phyloP scores from a whole-genome alignment of 2,329 filamentous ascomycete species.

The Plenodomus tracheiphilus region DNA sequence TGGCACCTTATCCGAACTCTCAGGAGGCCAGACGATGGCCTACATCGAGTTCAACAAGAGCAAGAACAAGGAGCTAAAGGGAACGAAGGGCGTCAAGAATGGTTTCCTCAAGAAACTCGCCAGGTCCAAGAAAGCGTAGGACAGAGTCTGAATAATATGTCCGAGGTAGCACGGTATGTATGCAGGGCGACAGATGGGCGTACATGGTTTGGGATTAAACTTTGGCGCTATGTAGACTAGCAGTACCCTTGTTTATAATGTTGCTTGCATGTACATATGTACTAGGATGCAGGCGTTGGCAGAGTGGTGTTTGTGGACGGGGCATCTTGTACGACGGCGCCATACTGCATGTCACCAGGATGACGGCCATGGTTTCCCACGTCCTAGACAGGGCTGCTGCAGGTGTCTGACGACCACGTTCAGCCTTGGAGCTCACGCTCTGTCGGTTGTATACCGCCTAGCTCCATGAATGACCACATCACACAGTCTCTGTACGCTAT shows the following conservation, averaged over 20 bases:
- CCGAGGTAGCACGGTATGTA: neutral
- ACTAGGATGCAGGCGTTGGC: neutral
- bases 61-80: slow-evolving; percentile 52
- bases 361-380: neutral
- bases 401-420: neutral
- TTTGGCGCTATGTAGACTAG: neutral
- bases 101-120: slow-evolving; percentile 51
- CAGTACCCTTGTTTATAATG: neutral
- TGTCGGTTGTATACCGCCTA: neutral
- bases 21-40: slow-evolving; percentile 96
- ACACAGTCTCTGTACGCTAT: neutral
- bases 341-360: neutral
- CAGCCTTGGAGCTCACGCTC: neutral
- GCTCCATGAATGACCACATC: neutral
- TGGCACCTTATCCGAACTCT: slow-evolving; percentile 81
- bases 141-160: slow-evolving; percentile 5
- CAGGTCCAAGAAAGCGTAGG: slow-evolving; percentile 10
- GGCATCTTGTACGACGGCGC: neutral
- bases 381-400: neutral
- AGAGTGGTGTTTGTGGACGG: neutral
- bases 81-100: slow-evolving; percentile 44
- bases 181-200: neutral
- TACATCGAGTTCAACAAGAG: slow-evolving; percentile 59
- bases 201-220: neutral
- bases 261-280: neutral